Conservation (phyloP, 148 eudicot genomes). For the Fallopia convolvulus region DNA sequence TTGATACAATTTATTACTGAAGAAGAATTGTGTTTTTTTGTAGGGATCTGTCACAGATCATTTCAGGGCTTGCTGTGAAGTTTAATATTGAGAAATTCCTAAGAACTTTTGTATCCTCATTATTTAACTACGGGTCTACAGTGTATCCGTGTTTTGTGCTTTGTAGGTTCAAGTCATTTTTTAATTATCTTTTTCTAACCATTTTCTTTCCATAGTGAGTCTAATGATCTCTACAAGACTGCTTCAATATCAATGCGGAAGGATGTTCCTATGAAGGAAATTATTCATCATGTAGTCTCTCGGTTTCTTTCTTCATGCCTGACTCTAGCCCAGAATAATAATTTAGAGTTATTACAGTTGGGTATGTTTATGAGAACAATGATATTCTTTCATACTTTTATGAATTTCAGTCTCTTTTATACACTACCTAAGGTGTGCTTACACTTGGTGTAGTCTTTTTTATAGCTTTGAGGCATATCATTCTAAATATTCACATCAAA, state of each 20-base stretch:
- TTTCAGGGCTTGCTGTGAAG: constrained; percentile 47
- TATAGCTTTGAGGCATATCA: not conserved
- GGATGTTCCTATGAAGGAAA: constrained; percentile 37
- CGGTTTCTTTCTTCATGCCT: constrained; percentile 50
- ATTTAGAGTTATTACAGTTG: constrained; percentile 30
- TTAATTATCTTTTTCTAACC: not conserved
- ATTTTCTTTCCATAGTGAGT: constrained; percentile 29
- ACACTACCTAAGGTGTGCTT: too few species aligned
- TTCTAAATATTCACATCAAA: not conserved
- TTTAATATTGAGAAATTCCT: constrained; percentile 77
- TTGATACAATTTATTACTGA: not conserved
- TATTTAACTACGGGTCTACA: constrained; percentile 50
- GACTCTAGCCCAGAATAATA: constrained; percentile 33
- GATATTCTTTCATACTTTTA: not conserved
- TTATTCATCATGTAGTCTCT: constrained; percentile 37
- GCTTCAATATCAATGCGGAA: constrained; percentile 45
- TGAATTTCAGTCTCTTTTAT: constrained; percentile 2
- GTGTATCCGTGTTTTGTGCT: not conserved
- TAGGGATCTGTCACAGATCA: constrained; percentile 57
- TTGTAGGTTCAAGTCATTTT: not conserved
- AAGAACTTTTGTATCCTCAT: constrained; percentile 52
- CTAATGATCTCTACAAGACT: constrained; percentile 41
- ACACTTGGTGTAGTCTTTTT: too few species aligned
- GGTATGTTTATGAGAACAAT: constrained; percentile 20
- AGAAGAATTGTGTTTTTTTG: constrained; percentile 3